Conservation (phyloP, 1,139 yeast species). For the Neolecta irregularis region DNA sequence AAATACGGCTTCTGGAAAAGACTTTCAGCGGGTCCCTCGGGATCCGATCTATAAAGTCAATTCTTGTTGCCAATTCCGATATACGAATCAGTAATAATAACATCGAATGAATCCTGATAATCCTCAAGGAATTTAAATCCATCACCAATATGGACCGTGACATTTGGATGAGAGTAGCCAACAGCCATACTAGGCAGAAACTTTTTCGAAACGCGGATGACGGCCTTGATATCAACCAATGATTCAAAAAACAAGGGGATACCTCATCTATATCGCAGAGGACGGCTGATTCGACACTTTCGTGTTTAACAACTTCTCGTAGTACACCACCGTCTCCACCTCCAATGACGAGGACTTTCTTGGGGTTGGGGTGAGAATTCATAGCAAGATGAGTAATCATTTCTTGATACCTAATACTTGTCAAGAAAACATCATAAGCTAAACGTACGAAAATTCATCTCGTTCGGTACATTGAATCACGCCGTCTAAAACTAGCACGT, state of each 20-base stretch:
- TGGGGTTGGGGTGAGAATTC: slow-evolving; percentile 59
- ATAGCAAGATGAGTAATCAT: slow-evolving; percentile 70
- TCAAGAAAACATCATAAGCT: not conserved
- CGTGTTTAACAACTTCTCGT: slow-evolving; percentile 70
- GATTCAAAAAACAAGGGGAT: slow-evolving; percentile 20
- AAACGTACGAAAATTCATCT: slow-evolving; percentile 64
- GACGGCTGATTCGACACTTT: slow-evolving; percentile 48
- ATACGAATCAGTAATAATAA: slow-evolving; percentile 87
- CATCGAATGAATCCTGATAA: slow-evolving; percentile 46
- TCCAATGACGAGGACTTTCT: slow-evolving; percentile 68
- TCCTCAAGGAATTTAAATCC: slow-evolving; percentile 68
- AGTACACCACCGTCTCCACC: slow-evolving; percentile 93
- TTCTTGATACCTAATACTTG: slow-evolving; percentile 41
- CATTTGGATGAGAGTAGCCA: slow-evolving; percentile 55
- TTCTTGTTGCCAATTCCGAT: too few species aligned
- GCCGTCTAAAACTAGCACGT: slow-evolving; percentile 73
- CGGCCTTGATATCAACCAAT: slow-evolving; percentile 24
- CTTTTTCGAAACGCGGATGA: slow-evolving; percentile 56
- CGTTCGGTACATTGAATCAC: slow-evolving; percentile 79
- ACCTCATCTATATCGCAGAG: slow-evolving; percentile 86
- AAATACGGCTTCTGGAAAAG: slow-evolving; percentile 78
- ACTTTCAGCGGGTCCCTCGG: slow-evolving; percentile 95
- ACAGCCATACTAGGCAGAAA: slow-evolving; percentile 71
- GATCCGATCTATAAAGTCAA: too few species aligned
- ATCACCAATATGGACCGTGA: slow-evolving; percentile 63